Percentiles rank a stretch among this genome's conserved stretches.
These are phyloP conservation scores for Hyphopichia pseudoburtonii DNA, from an alignment of 1,139 yeast species.

Conservation along the genomic window DNA sequence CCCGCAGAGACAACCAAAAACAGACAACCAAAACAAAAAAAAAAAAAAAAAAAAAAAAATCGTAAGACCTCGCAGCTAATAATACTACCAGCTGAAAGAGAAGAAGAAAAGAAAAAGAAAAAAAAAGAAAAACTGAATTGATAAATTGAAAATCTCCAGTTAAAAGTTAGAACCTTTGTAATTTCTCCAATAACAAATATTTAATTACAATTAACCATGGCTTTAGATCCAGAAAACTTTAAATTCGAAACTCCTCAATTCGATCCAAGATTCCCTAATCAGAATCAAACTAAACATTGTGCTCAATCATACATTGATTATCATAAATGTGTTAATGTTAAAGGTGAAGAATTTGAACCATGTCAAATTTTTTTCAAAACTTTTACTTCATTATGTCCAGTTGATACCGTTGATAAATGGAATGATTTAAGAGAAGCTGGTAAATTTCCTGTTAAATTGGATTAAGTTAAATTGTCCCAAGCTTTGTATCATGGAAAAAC, in stretches of 20 bases:
- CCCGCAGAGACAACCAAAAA: too few relatives aligned
- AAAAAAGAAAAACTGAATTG: background rate
- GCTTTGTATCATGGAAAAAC: too few relatives aligned
- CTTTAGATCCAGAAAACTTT: slow-evolving; percentile 47
- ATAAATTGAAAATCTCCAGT: too few relatives aligned
- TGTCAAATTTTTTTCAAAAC: slow-evolving; percentile 94
- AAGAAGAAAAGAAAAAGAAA: background rate
- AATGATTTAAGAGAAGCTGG: slow-evolving; percentile 84
- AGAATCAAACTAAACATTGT: slow-evolving; percentile 97
- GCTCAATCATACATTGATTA: slow-evolving; percentile 97
- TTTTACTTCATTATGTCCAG: slow-evolving; percentile 88
- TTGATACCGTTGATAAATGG: slow-evolving; percentile 92
- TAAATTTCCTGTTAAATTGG: slow-evolving; percentile 45
- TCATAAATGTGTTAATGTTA: slow-evolving; percentile 93
- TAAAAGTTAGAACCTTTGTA: too few relatives aligned
- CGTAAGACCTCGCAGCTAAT: slow-evolving; percentile 9
- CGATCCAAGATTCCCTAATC: slow-evolving; percentile 94
- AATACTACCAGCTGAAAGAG: background rate
- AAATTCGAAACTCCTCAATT: slow-evolving; percentile 80
- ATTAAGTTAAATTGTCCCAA: slow-evolving; percentile 18
- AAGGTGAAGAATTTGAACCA: slow-evolving; percentile 98
- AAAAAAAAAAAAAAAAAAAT: slow-evolving; percentile 6
- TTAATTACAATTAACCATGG: slow-evolving; percentile 29
- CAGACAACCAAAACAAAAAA: background rate
- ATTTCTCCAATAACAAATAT: background rate